Evolutionary conservation across 2,329 filamentous ascomycete species (phyloP), one percentile per base, ranked within the genome.

Genomic region (Cordyceps farinosa): DNA sequence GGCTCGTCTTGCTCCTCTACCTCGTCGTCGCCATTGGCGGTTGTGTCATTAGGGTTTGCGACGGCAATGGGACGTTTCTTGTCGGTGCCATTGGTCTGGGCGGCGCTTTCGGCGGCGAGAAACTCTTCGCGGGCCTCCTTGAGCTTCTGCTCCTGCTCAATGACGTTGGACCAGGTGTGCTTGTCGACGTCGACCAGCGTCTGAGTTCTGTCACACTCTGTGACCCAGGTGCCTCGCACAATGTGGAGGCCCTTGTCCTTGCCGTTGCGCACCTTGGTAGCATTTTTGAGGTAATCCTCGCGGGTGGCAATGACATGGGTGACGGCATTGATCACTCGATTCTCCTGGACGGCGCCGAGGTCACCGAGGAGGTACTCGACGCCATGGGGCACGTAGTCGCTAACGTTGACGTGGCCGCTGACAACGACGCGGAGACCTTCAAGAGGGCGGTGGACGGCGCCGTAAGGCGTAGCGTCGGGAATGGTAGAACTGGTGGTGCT

Each of bases 211-310:
- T 82, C 75, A 29, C 81, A 86, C n/a, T 87, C 81, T 2, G 83
- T 66, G n/a, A 87, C 75, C 89, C 89, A 92, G 15, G 83, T 75
- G 0, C 87, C 72, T 10, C 74, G 78, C 32, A 91, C 81, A 52
- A 91, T 79, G 3, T 79, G 79, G 13, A 89, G 74, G 27, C 72
- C 76, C 40, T 80, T 76, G 13, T 77, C 67, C 10, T 77, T 71
- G 5, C 80, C 83, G 17, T 82, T 73, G 67, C 76, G 77, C 66
- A 84, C 81, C 69, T 88, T 88, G 50, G 75, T 70, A 0, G 80
- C 80, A 1, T 73, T 73, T 51, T 79, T 81, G 8, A 80, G 73
- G 66, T 78, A 82, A 65, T 87, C 85, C 9, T 77, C 74, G 8
- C 81, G 75, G 0, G 80, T 84, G n/a, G 82, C 80, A 55, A 89